phyloP scores from a whole-genome alignment of 805 yeast species.

The Lipomyces starkeyi region DNA sequence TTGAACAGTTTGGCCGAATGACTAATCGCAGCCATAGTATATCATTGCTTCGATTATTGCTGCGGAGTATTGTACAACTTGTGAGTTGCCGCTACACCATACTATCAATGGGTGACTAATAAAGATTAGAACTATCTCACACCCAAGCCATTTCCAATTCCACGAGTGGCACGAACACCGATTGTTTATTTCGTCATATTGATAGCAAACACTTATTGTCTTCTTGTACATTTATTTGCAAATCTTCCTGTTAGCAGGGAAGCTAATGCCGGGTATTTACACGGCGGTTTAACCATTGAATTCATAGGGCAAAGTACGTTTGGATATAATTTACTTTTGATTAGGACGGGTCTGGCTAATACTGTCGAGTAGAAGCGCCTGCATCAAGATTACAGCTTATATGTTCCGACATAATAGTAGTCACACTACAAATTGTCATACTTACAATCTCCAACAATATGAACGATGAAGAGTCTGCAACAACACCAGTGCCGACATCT shows the following conservation, averaged over 20 bases:
- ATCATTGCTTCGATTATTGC: constrained; percentile 33
- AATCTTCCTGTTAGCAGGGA: constrained; percentile 32
- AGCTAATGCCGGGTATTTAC: constrained; percentile 34
- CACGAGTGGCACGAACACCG: constrained; percentile 23
- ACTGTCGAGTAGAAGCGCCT: constrained; percentile 21
- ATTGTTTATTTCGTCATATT: constrained; percentile 22
- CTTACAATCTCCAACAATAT: constrained; percentile 9
- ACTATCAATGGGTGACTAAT: neutral
- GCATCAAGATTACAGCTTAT: constrained; percentile 25
- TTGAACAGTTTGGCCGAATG: neutral
- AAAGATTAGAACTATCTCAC: constrained; percentile 36
- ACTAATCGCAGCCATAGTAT: constrained; percentile 21
- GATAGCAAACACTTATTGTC: constrained; percentile 28
- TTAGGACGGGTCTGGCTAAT: neutral
- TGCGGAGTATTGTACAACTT: constrained; percentile 37
- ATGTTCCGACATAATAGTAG: constrained; percentile 19
- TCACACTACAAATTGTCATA: constrained; percentile 23
- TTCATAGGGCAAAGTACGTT: constrained; percentile 37
- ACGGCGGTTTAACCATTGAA: constrained; percentile 38
- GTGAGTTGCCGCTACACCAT: constrained; percentile 18
- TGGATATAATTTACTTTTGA: neutral
- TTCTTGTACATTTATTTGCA: constrained; percentile 29
- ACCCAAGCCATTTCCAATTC: constrained; percentile 36
- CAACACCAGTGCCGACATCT: constrained; percentile 13
- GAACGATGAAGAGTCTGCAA: constrained; percentile 13